Base-by-base conservation (phyloP, 169 alveolate species). In the Cryptosporidium meleagridis region DNA sequence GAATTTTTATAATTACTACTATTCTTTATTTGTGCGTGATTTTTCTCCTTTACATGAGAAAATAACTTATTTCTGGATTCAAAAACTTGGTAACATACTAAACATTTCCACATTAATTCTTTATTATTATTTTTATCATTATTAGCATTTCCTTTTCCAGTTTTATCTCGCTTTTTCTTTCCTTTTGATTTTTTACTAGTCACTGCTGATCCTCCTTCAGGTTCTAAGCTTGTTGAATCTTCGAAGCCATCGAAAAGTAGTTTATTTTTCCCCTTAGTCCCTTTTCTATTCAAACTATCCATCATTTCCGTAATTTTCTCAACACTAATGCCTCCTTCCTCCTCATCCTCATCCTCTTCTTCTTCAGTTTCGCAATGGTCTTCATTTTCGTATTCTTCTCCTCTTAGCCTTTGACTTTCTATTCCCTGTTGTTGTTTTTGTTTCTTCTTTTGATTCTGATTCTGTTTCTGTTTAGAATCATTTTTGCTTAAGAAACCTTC, bases 21-120 rank as follows among this genome's bases (percentile, higher is more conserved):
- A 18, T 35, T 84, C 58, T 86, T 86, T 41, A 87, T 72, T n/a
- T 89, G 86, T 21, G 91, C 91, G 52, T 92, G 94, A 21, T 92
- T 91, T 39, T 86, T 84, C 8, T 69, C 84, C 44, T 92, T 85
- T 45, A 92, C 92, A 52, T 92, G 94, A 29, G 69, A 61, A 86
- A 92, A 92, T 53, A 92, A 51, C 67, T 92, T 92, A 75, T 92
- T 92, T 86, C 94, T 80, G 18, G 94, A 92, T 39, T 80, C 89
- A 65, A 80, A 80, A 31, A 39, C 35, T 26, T 65, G 55, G 37
- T 12, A 23, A 62, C 89, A 80, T n/a, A 62, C 75, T 8, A 80
- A 45, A 62, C 89, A 80, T 80, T 62, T 80, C 89, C 89, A 80
- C 44, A 65, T 59, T 7, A 39, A 18, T 26, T 58, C 55, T 35